These are phyloP conservation scores for Arthrobotrys megalospora DNA, from an alignment of 2,329 filamentous ascomycete genomes.

Conservation along the genomic window DNA sequence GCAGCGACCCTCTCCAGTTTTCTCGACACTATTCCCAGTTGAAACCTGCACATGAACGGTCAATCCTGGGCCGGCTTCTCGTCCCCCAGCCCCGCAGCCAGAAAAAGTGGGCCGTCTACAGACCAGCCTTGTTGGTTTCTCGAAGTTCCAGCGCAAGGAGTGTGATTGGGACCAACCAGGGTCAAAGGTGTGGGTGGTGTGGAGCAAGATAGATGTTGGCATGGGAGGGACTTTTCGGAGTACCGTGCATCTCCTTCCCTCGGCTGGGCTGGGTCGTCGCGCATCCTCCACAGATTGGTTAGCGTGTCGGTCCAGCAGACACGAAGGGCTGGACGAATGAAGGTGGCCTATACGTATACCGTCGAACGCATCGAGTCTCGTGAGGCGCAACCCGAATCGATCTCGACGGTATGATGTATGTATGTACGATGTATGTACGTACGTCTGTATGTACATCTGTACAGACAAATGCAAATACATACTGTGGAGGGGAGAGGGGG, in stretches of 20 bases:
- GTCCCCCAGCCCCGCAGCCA: conserved; percentile 61
- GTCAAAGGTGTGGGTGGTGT: conserved; percentile 60
- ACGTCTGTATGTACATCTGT: neutral
- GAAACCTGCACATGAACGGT: conserved; percentile 61
- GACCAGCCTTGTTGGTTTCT: conserved; percentile 61
- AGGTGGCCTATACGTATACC: conserved; percentile 37
- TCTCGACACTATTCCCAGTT: conserved; percentile 59
- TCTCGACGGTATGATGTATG: conserved; percentile 35
- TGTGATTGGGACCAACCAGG: conserved; percentile 54
- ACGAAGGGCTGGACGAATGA: conserved; percentile 53
- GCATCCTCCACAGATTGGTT: conserved; percentile 53
- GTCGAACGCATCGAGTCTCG: conserved; percentile 54
- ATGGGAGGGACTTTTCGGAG: conserved; percentile 60
- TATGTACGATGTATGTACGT: conserved; percentile 2
- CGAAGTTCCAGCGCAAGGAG: conserved; percentile 61
- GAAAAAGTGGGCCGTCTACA: conserved; percentile 60
- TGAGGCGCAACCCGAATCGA: conserved; percentile 58
- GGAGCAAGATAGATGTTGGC: conserved; percentile 40
- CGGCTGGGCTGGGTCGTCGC: conserved; percentile 59
- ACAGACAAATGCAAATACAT: neutral
- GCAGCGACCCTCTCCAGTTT: conserved; percentile 46
- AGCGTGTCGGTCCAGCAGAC: conserved; percentile 57
- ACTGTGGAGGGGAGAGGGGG: conserved; percentile 5
- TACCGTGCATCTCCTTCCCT: conserved; percentile 61
- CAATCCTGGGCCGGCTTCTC: conserved; percentile 62